Conservation (phyloP, 1,139 yeast genomes). For the Geotrichum bryndzae region DNA sequence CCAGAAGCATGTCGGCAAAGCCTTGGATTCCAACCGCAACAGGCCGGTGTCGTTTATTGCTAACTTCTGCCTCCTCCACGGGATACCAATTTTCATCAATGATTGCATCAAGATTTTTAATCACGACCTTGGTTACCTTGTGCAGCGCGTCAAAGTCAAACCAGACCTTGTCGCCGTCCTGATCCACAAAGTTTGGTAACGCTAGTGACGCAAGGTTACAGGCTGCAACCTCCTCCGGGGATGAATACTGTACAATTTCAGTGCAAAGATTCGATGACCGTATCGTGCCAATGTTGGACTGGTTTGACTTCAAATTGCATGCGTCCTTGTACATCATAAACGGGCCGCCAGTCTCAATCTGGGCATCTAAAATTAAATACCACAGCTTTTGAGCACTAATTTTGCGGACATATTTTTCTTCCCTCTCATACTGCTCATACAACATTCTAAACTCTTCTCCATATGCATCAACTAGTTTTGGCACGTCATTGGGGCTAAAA, state of each 20-base stretch:
- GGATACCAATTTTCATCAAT: conserved; percentile 70
- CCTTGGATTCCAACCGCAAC: conserved; percentile 80
- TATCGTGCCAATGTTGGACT: conserved; percentile 70
- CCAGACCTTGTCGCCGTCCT: conserved; percentile 37
- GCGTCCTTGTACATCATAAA: conserved; percentile 79
- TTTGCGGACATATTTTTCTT: conserved; percentile 52
- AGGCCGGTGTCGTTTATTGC: conserved; percentile 67
- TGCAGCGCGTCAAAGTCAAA: conserved; percentile 60
- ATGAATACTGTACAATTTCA: conserved; percentile 73
- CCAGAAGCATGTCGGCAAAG: conserved; percentile 63
- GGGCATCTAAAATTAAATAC: conserved; percentile 70
- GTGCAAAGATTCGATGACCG: conserved; percentile 79
- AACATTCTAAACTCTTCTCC: conserved; percentile 64
- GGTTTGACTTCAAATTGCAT: conserved; percentile 68
- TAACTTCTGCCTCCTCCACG: conserved; percentile 49
- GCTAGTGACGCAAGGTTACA: conserved; percentile 80
- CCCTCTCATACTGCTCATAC: conserved; percentile 56
- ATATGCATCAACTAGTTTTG: conserved; percentile 61
- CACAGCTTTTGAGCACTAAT: conserved; percentile 71
- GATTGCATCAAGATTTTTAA: conserved; percentile 57
- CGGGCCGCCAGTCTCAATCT: conserved; percentile 81
- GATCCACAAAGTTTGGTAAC: conserved; percentile 52
- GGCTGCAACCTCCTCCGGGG: conserved; percentile 73
- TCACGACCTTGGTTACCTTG: conserved; percentile 53
- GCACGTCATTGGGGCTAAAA: conserved; percentile 73